A percentile compares a stretch with the other conserved stretches of the same genome.
Conservation (phyloP, 305 asterid genomes). For the Nicotiana rustica region DNA sequence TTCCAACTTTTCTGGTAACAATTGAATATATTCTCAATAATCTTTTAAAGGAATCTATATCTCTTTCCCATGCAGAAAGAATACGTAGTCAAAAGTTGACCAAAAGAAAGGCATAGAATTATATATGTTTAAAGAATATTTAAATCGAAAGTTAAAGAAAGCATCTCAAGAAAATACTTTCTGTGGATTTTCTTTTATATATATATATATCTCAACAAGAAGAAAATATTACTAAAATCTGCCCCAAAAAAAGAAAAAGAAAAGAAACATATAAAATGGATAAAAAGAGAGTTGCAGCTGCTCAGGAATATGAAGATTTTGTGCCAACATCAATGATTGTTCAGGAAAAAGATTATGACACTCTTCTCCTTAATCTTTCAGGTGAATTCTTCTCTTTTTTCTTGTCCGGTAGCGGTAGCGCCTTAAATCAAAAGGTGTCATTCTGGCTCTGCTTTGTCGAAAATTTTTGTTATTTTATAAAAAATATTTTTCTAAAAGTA, state of each 20-base stretch:
- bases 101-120: neutral
- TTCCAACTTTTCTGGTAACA: neutral
- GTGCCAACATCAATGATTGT: conserved; percentile 58
- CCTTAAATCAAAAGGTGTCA: neutral
- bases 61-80: neutral
- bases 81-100: neutral
- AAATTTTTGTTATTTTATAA: neutral
- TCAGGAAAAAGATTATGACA: conserved; percentile 61
- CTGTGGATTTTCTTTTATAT: too few species aligned
- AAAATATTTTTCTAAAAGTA: neutral
- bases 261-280: conserved; percentile 43
- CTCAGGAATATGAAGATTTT: conserved; percentile 45
- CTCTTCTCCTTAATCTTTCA: conserved; percentile 62
- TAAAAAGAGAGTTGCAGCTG: conserved; percentile 39
- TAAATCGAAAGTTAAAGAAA: conserved; percentile 23
- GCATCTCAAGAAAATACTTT: neutral
- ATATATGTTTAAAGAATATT: neutral
- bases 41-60: neutral
- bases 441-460: neutral
- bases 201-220: neutral
- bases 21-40: neutral
- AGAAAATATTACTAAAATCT: neutral
- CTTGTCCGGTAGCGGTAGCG: neutral
- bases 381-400: conserved; percentile 42
- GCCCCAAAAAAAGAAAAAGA: neutral